Evolutionary conservation across 2,329 filamentous ascomycete species (phyloP).

Genomic region (Helicocarpus griseus): DNA sequence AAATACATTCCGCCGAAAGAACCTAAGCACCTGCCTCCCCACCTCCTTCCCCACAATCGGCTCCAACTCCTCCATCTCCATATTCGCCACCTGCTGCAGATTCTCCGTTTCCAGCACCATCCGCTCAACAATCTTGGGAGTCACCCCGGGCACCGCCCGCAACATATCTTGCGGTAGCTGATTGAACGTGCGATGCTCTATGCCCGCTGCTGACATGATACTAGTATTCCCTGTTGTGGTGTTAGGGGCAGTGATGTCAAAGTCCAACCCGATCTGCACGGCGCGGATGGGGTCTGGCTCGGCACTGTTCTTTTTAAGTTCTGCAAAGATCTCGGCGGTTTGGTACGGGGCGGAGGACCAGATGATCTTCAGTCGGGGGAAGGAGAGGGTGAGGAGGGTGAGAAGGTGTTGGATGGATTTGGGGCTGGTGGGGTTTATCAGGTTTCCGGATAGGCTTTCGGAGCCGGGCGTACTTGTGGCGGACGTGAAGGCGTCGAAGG

Average conservation of each 20-base stretch:
- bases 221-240: constrained; percentile 14
- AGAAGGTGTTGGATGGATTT: constrained; percentile 85
- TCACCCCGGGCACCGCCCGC: constrained; percentile 72
- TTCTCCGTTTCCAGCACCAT: constrained; percentile 65
- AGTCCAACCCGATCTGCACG: constrained; percentile 69
- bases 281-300: constrained; percentile 88
- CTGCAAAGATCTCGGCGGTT: constrained; percentile 92
- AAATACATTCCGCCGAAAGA: constrained; percentile 63
- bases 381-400: constrained; percentile 83
- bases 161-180: constrained; percentile 87
- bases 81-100: constrained; percentile 75
- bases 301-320: constrained; percentile 77
- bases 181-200: constrained; percentile 61
- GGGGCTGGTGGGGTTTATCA: constrained; percentile 52
- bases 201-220: constrained; percentile 46
- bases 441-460: constrained; percentile 48
- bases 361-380: constrained; percentile 80
- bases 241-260: constrained; percentile 29
- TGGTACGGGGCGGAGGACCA: constrained; percentile 93
- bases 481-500: constrained; percentile 58
- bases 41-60: constrained; percentile 68
- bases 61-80: constrained; percentile 63
- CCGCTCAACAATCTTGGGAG: constrained; percentile 63
- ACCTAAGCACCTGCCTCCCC: constrained; percentile 64
- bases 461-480: constrained; percentile 37